A percentile compares a stretch with the other conserved stretches of the same genome.
These are phyloP conservation scores for Chlamydomonas eustigma DNA, from an alignment of 139 green algal genomes.

Conservation along the genomic window DNA sequence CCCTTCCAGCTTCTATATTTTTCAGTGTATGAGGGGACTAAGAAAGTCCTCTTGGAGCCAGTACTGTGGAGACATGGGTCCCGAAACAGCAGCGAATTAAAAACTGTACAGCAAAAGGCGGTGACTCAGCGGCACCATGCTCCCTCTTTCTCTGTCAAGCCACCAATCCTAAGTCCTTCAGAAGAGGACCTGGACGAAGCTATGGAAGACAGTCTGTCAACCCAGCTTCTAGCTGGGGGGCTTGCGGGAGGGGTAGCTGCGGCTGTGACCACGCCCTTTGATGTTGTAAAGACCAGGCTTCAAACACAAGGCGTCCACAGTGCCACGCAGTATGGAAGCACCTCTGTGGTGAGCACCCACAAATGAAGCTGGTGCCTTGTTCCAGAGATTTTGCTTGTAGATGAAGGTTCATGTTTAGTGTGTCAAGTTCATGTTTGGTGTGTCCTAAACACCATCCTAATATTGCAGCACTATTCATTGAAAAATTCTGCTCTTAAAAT, in stretches of 20 bases:
- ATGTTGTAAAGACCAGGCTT: conserved; percentile 91
- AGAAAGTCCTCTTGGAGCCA: conserved; percentile 59
- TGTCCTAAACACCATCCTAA: not conserved
- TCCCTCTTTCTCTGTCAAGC: not conserved
- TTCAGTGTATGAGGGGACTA: conserved; percentile 83
- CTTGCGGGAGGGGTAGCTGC: conserved; percentile 64
- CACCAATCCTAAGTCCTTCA: not conserved
- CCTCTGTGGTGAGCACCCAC: conserved; percentile 43
- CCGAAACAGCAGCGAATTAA: not conserved
- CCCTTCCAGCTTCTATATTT: conserved; percentile 94
- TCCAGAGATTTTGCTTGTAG: not conserved
- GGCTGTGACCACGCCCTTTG: conserved; percentile 78
- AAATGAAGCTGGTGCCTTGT: not conserved
- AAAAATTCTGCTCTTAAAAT: not conserved
- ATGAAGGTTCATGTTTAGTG: not conserved
- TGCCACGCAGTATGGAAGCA: conserved; percentile 49
- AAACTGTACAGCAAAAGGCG: not conserved
- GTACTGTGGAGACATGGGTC: not conserved
- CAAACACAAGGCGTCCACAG: conserved; percentile 74
- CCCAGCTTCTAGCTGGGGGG: conserved; percentile 69
- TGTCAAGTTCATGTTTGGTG: not conserved
- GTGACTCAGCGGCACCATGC: no score
- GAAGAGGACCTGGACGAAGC: conserved; percentile 13
- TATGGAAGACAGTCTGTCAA: conserved; percentile 40
- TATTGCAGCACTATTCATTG: not conserved